Conservation (phyloP, 108 stramenopile species). For the Nitzschia sp. region DNA sequence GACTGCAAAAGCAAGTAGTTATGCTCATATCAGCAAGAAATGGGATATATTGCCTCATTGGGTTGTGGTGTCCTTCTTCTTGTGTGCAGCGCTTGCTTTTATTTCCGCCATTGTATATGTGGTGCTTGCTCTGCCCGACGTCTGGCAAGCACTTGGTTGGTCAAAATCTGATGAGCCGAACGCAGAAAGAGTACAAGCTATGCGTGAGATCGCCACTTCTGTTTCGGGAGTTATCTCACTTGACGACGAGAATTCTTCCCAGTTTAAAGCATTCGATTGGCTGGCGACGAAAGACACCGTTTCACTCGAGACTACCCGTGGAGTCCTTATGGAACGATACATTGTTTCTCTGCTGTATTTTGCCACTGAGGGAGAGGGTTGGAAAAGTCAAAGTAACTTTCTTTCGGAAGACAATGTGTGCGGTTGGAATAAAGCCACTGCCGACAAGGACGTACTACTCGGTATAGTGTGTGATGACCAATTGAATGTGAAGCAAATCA, state of each 20-base stretch:
- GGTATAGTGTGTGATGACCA: slow-evolving; percentile 15
- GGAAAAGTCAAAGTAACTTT: slow-evolving; percentile 15
- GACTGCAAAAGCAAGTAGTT: background rate
- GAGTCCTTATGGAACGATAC: slow-evolving; percentile 26
- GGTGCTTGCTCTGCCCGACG: background rate
- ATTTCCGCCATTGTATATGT: background rate
- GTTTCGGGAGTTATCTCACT: slow-evolving; percentile 12
- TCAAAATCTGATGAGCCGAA: background rate
- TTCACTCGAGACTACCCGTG: background rate
- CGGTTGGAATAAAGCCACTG: slow-evolving; percentile 5
- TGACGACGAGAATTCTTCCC: slow-evolving; percentile 4
- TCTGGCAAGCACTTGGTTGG: background rate
- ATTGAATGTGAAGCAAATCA: slow-evolving; percentile 1
- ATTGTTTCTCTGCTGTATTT: slow-evolving; percentile 42
- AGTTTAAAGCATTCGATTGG: slow-evolving; percentile 30
- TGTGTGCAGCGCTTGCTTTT: background rate
- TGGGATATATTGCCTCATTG: background rate
- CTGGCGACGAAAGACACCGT: slow-evolving; percentile 7
- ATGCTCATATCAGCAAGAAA: background rate
- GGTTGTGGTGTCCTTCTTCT: background rate
- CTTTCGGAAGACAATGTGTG: background rate
- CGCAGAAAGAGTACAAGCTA: background rate
- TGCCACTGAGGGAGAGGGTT: slow-evolving; percentile 35
- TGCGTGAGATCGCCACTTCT: background rate
- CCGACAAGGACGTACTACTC: background rate